A percentile compares a stretch with the other conserved stretches of the same genome.
These are phyloP conservation scores for Cnidoscolus chayamansa DNA, from an alignment of 441 rosid genomes.

Conservation along the genomic window DNA sequence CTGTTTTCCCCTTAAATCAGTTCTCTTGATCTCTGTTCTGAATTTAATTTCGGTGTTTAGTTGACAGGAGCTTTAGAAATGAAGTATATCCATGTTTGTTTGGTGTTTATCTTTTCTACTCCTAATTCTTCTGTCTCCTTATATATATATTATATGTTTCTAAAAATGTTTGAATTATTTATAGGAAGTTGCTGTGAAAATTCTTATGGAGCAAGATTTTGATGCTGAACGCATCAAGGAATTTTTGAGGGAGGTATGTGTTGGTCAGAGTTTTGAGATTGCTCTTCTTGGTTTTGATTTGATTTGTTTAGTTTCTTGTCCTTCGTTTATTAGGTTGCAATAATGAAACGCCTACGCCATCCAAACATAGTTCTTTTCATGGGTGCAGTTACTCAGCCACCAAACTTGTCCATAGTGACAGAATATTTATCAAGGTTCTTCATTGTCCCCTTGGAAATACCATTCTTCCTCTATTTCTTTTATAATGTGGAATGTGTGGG, in stretches of 20 bases:
- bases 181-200: slow-evolving; percentile 99
- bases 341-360: slow-evolving; percentile 97
- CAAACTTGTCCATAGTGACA: slow-evolving; percentile 93
- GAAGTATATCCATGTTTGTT: neutral
- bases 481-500: neutral
- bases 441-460: slow-evolving; percentile 20
- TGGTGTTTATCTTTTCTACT: neutral
- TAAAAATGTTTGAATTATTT: slow-evolving; percentile 22
- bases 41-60: neutral
- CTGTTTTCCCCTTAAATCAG: neutral
- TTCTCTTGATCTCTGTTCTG: slow-evolving; percentile 11
- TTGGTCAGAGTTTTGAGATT: slow-evolving; percentile 15
- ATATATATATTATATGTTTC: neutral
- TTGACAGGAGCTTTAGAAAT: neutral
- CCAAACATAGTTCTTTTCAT: slow-evolving; percentile 98
- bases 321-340: slow-evolving; percentile 64
- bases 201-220: slow-evolving; percentile 98
- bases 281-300: slow-evolving; percentile 21
- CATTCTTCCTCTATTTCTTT: neutral
- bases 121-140: neutral
- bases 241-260: slow-evolving; percentile 85
- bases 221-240: slow-evolving; percentile 84
- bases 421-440: slow-evolving; percentile 91
- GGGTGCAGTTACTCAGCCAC: slow-evolving; percentile 99
- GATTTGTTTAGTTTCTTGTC: slow-evolving; percentile 15